Evolutionary conservation across 2,329 filamentous ascomycete genomes (phyloP), one percentile per base, ranked within the genome.

Genomic region (Decorospora gaudefroyi): DNA sequence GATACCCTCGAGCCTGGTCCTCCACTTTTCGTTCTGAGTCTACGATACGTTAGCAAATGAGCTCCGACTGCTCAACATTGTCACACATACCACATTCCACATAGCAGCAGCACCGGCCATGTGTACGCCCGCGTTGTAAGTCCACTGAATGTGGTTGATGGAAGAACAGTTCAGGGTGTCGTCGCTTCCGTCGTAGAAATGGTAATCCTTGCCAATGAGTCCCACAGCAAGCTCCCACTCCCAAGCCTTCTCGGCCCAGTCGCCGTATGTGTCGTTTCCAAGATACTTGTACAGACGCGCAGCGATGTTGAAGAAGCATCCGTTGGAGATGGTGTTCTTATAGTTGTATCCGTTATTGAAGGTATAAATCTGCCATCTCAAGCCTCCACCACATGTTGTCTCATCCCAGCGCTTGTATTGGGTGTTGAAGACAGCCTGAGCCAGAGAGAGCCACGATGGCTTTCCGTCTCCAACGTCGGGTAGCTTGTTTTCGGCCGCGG

Each of bases 251-350:
- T 78, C 68, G 3, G 86, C 86, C 86, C 86, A 89, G 9, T 85
- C 76, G 13, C 46, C 44, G 28, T 72, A 72, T 4, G 67, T 69
- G 4, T 77, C 64, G 61, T 87, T 85, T 10, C 81, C 82, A 0
- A 84, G 87, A 43, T 82, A 84, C 41, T 86, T 82, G 26, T 84
- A 86, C 7, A 92, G 77, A 17, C 88, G 84, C 0, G 89, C 85
- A 3, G 87, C 85, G 18, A 95, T 78, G 68, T 92, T 86, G 71
- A 95, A 91, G 69, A 95, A 84, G 19, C 84, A 85, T 23, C 87
- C 88, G 68, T 93, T 93, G 51, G 85, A 85, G 57, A 91, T 82
- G 15, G 84, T 80, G 72, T 92, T 92, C 70, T 90, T 93, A 78
- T 95, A 93, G 59, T 83, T 79, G 67, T 90, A 85, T 12, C 90